These are phyloP conservation scores for Aspergillus funiculosus DNA, from an alignment of 495 filamentous ascomycete species.

Conservation along the genomic window DNA sequence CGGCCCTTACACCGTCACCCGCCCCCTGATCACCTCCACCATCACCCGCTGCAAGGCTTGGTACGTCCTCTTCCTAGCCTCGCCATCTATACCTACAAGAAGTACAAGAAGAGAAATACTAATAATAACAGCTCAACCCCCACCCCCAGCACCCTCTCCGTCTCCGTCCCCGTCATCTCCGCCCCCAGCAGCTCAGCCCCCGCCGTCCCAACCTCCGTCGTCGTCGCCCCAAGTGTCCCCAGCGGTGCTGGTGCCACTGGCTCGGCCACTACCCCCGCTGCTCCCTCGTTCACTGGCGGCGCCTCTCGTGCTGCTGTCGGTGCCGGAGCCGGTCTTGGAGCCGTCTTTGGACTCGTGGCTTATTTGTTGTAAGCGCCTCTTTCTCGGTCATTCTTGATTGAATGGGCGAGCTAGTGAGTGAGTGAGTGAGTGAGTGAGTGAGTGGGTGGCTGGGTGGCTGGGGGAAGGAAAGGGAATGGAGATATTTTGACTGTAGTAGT, in stretches of 20 bases:
- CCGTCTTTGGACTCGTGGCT: slow-evolving; percentile 67
- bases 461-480: too few relatives aligned
- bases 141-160: slow-evolving; percentile 31
- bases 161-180: slow-evolving; percentile 44
- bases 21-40: slow-evolving; percentile 58
- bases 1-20: slow-evolving; percentile 57
- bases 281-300: slow-evolving; percentile 45
- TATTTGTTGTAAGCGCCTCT: slow-evolving; percentile 61
- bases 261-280: slow-evolving; percentile 47
- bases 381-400: not conserved
- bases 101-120: slow-evolving; percentile 5
- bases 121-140: slow-evolving; percentile 9
- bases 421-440: not conserved
- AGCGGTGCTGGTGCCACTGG: slow-evolving; percentile 13
- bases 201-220: slow-evolving; percentile 40
- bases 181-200: slow-evolving; percentile 46
- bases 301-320: slow-evolving; percentile 43
- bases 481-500: not conserved
- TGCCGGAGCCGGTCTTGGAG: slow-evolving; percentile 65
- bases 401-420: not conserved
- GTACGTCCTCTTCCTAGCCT: slow-evolving; percentile 30
- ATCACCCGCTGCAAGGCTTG: slow-evolving; percentile 62
- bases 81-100: not conserved
- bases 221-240: slow-evolving; percentile 18
- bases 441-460: not conserved